These are phyloP conservation scores for Didymella exigua DNA, from an alignment of 2,329 filamentous ascomycete species.

Conservation along the genomic window DNA sequence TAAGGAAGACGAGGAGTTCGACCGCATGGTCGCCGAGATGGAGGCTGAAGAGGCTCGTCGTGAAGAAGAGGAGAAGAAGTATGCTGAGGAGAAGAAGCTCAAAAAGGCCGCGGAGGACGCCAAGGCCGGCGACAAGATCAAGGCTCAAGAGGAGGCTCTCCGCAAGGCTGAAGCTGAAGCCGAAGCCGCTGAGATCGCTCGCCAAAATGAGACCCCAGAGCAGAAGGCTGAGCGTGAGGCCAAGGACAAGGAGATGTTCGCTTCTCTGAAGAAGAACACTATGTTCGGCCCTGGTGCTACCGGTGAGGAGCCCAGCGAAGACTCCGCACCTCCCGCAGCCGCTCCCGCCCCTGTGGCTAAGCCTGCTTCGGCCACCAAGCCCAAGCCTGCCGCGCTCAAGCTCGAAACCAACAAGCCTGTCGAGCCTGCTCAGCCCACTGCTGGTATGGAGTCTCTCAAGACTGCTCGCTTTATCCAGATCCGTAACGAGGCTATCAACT, in stretches of 20 bases:
- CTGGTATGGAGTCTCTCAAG: constrained; percentile 90
- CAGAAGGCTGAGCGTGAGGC: constrained; percentile 50
- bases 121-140: constrained; percentile 51
- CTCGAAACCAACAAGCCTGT: constrained; percentile 84
- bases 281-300: constrained; percentile 53
- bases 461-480: constrained; percentile 86
- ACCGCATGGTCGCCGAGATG: constrained; percentile 70
- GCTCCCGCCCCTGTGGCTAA: constrained; percentile 35
- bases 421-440: constrained; percentile 90
- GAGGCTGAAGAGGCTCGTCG: constrained; percentile 52
- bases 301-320: constrained; percentile 30
- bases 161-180: constrained; percentile 57
- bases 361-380: constrained; percentile 64
- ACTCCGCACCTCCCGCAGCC: constrained; percentile 56
- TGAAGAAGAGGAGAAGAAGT: constrained; percentile 72
- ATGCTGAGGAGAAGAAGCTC: constrained; percentile 71
- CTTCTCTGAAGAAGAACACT: constrained; percentile 56
- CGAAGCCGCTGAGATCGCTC: constrained; percentile 54
- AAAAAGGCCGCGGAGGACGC: constrained; percentile 65
- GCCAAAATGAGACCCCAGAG: constrained; percentile 49
- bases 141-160: constrained; percentile 60
- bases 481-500: constrained; percentile 73
- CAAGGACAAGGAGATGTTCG: constrained; percentile 49
- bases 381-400: constrained; percentile 88
- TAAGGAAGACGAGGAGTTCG: constrained; percentile 52